Base-by-base conservation (phyloP, 306 rosid species). In the Dalbergia cultrata region DNA sequence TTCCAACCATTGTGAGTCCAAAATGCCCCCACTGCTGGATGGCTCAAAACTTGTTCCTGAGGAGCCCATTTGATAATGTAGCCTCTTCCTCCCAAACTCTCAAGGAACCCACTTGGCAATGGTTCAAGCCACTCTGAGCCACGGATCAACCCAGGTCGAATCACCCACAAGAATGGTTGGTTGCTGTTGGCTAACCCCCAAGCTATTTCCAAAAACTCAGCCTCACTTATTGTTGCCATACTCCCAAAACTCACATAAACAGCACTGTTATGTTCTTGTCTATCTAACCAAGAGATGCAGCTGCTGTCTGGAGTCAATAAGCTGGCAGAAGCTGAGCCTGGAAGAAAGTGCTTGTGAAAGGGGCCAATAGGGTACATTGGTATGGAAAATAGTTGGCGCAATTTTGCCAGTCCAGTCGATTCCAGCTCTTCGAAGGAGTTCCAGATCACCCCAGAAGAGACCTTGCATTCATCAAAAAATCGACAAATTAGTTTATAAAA, bases 1-100 rank as follows among this genome's bases (percentile, higher is more conserved):
- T 93, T 93, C 97, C 94, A 91, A 35, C 94, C 94, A 41, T 64
- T 63, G 35, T 90, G 92, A 53, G 90, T 91, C 94, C 88, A 91
- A 84, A 93, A 91, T 53, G 89, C 89, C 9, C 93, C 91, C 2
- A 91, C 73, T 0, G 89, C 70, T 0, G 69, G 71, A 74, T 93
- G 93, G 5, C 86, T 88, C 69, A 91, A 34, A 67, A 93, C 94
- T 67, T 88, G 88, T 57, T 62, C 82, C 54, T 91, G 92, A 19
- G 94, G 97, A 26, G 92, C 93, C 98, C 97, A 91, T 80, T 91
- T 88, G 22, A 90, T 89, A 47, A 91, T 78, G 78, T 67, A 75
- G 1, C 91, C 90, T 47, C 83, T 82, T 45, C 83, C 92, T 47
- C 84, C 82, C 54, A 86, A 44, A 44, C 13, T 84, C 60, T 85